Base-by-base conservation (phyloP, 768 basidiomycete species). In the Holtermannia corniformis region DNA sequence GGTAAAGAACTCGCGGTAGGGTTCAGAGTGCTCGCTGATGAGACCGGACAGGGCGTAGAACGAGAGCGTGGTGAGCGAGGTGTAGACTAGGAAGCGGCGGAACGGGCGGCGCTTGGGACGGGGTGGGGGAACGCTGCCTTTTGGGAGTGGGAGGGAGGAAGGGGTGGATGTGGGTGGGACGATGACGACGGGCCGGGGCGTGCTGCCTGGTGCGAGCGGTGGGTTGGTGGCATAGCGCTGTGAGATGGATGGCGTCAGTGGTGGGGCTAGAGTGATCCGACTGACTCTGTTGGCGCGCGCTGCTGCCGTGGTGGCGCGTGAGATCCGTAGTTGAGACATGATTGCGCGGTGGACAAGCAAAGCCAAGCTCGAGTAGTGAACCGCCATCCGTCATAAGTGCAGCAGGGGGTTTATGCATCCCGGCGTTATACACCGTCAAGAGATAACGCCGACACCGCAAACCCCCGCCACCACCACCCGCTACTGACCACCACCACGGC, bases 21-120 rank as follows among this genome's bases (percentile, higher is more conserved):
- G 71, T 60, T 83, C 84, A 71, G 80, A 82, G 63, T 84, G 79
- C 75, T 85, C 84, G 20, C 87, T 81, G 53, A 82, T 74, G 71
- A 86, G 85, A 7, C 84, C 80, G 72, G 88, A 88, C 47, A 83
- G 81, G 54, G 83, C 75, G 77, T 91, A 93, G 76, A 90, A 89
- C 16, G 82, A 81, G 45, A 83, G 80, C 16, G 81, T 80, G 20
- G 81, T 77, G 10, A 81, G 77, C 41, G 83, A 73, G 14, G 86
- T 82, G 50, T 84, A 81, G 72, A 83, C 75, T 26, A 92, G 67
- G 48, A 88, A 73, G 48, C 74, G 77, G 52, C 82, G 79, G 44
- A 87, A 72, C 50, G 81, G 47, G 24, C 60, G 48, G 11, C 61
- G 44, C 4, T 56, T 61, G 37, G 47, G 41, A 52, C 42, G 52